phyloP scores from a whole-genome alignment of 1,284 basidiomycete genomes.

The Austroboletus niveus region DNA sequence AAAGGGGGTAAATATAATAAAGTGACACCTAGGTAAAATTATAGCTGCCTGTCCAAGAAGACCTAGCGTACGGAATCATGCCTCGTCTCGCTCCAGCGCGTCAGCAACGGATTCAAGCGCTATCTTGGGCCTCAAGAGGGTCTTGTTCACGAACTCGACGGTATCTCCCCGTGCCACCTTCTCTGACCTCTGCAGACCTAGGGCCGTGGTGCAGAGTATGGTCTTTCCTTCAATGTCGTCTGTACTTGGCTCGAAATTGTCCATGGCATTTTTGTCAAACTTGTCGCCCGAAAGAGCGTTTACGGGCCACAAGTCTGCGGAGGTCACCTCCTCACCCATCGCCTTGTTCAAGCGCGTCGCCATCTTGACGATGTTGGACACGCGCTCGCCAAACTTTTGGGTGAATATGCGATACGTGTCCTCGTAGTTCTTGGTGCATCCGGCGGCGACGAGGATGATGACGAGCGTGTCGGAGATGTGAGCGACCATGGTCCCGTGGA shows the following conservation, averaged over 20 bases:
- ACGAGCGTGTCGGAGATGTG: slow-evolving; percentile 41
- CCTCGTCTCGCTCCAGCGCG: slow-evolving; percentile 28
- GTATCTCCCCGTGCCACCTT: slow-evolving; percentile 21
- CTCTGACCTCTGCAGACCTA: slow-evolving; percentile 35
- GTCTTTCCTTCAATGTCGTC: slow-evolving; percentile 9
- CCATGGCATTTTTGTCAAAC: slow-evolving; percentile 45
- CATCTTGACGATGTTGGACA: slow-evolving; percentile 41
- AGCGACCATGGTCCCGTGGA: slow-evolving; percentile 35
- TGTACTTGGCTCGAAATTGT: slow-evolving; percentile 36
- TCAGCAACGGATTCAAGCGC: slow-evolving; percentile 36
- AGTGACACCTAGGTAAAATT: slow-evolving; percentile 13
- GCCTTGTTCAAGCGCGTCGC: slow-evolving; percentile 46
- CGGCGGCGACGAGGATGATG: slow-evolving; percentile 45
- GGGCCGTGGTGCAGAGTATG: slow-evolving; percentile 39
- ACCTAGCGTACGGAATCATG: slow-evolving; percentile 6
- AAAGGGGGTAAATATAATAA: slow-evolving; percentile 30
- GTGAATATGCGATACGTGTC: slow-evolving; percentile 25
- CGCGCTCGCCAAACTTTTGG: slow-evolving; percentile 39
- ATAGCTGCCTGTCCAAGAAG: slow-evolving; percentile 1
- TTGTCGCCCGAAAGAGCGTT: slow-evolving; percentile 37
- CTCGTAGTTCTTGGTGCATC: slow-evolving; percentile 33
- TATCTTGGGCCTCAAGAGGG: slow-evolving; percentile 38
- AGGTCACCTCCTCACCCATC: slow-evolving; percentile 52
- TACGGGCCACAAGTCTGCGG: slow-evolving; percentile 46
- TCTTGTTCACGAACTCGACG: slow-evolving; percentile 26